Evolutionary conservation across 177 flowering plant genomes (phyloP).

Genomic region (Vitis hybrid): DNA sequence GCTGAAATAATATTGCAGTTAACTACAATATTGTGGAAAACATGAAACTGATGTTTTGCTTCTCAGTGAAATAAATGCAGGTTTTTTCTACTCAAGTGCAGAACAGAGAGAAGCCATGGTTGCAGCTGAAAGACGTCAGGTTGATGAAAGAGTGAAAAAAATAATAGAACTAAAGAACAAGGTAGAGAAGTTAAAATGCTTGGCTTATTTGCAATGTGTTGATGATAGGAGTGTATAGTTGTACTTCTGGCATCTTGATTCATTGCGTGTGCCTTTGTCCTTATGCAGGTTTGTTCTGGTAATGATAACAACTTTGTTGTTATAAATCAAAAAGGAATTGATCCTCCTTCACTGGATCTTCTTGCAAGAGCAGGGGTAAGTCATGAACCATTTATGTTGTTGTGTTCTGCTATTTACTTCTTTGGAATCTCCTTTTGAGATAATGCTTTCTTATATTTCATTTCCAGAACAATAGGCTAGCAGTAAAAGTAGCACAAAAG

Average conservation of each 20-base stretch:
- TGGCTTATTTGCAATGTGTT: neutral
- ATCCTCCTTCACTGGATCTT: slow-evolving; percentile 93
- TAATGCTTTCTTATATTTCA: too few relatives aligned
- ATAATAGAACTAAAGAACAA: slow-evolving; percentile 90
- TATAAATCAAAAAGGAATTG: slow-evolving; percentile 97
- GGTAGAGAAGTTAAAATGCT: slow-evolving; percentile 33
- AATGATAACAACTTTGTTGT: slow-evolving; percentile 81
- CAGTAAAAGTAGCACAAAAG: too few relatives aligned
- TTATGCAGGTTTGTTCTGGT: slow-evolving; percentile 78
- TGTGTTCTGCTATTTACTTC: neutral
- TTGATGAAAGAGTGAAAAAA: slow-evolving; percentile 86
- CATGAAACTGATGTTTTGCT: slow-evolving; percentile 15
- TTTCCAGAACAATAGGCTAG: too few relatives aligned
- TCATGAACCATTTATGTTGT: neutral
- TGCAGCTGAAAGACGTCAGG: slow-evolving; percentile 93
- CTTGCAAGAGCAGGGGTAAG: slow-evolving; percentile 97
- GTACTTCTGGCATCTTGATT: neutral
- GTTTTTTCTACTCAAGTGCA: slow-evolving; percentile 97
- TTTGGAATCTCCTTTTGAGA: neutral
- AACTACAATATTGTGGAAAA: neutral
- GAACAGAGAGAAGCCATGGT: slow-evolving; percentile 99
- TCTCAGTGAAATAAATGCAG: slow-evolving; percentile 97
- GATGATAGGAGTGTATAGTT: neutral
- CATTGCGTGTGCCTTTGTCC: neutral
- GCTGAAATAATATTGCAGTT: neutral